Conservation (phyloP, 2,329 filamentous ascomycete species). For the Xylaria multiplex region DNA sequence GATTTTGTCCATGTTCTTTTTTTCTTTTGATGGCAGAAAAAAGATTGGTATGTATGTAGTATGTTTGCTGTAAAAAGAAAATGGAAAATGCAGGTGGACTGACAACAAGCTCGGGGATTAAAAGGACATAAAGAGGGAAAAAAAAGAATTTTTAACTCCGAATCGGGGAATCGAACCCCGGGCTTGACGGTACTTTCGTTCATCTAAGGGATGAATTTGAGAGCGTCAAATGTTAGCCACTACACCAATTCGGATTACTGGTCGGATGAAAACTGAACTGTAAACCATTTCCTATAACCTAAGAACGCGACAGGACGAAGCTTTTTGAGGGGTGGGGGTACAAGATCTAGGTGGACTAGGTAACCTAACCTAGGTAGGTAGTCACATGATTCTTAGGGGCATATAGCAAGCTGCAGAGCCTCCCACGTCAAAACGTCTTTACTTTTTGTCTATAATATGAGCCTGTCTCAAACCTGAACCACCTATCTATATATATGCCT, state of each 20-base stretch:
- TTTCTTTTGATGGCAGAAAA: too few species aligned
- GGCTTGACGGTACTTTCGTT: slow-evolving; percentile 38
- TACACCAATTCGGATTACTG: slow-evolving; percentile 50
- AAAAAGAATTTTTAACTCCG: slow-evolving; percentile 36
- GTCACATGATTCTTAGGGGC: too few species aligned
- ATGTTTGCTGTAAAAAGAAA: background rate
- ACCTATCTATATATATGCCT: too few species aligned
- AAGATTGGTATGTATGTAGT: too few species aligned
- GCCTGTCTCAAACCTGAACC: background rate
- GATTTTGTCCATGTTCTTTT: too few species aligned
- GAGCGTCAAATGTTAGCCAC: slow-evolving; percentile 52
- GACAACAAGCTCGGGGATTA: background rate
- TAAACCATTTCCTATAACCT: too few species aligned
- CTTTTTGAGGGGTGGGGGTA: too few species aligned
- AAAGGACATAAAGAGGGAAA: background rate
- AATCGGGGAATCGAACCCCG: slow-evolving; percentile 50
- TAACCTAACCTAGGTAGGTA: too few species aligned
- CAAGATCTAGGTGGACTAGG: too few species aligned
- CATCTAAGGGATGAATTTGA: slow-evolving; percentile 35
- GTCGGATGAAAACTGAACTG: background rate
- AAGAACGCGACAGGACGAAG: too few species aligned
- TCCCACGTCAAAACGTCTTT: background rate
- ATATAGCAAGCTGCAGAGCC: too few species aligned
- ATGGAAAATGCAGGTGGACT: background rate
- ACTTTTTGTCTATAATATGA: background rate